Evolutionary conservation across 2,329 filamentous ascomycete species (phyloP).

Genomic region (Alternaria postmessia): DNA sequence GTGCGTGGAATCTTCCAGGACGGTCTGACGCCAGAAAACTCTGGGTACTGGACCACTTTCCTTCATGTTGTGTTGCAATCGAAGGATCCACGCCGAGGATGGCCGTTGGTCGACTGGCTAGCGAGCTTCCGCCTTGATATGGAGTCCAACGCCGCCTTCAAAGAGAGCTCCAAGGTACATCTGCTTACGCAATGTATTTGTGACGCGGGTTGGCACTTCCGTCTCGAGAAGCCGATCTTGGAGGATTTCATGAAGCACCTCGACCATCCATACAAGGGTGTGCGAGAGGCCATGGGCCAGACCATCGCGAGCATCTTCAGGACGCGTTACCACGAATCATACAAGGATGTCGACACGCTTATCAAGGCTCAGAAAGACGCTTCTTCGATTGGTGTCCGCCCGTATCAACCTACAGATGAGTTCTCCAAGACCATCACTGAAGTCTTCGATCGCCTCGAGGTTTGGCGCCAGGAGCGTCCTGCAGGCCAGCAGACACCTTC

Average conservation of each 20-base stretch:
- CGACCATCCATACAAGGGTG: slow-evolving; percentile 97
- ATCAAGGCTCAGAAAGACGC: slow-evolving; percentile 79
- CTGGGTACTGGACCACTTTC: slow-evolving; percentile 93
- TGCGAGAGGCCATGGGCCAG: slow-evolving; percentile 91
- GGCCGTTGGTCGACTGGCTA: slow-evolving; percentile 84
- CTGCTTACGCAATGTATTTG: slow-evolving; percentile 87
- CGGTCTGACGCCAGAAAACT: slow-evolving; percentile 91
- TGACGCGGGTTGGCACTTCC: slow-evolving; percentile 96
- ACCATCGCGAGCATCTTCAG: slow-evolving; percentile 89
- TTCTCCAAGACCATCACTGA: slow-evolving; percentile 75
- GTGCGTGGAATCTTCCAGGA: slow-evolving; percentile 88
- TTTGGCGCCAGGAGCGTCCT: slow-evolving; percentile 83
- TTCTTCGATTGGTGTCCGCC: slow-evolving; percentile 83
- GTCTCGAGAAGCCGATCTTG: slow-evolving; percentile 84
- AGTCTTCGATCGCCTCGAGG: slow-evolving; percentile 81
- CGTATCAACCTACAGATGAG: slow-evolving; percentile 80
- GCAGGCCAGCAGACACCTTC: slow-evolving; percentile 93
- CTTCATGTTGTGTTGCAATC: slow-evolving; percentile 87
- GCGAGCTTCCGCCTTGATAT: slow-evolving; percentile 90
- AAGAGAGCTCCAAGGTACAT: slow-evolving; percentile 96
- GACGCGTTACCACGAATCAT: slow-evolving; percentile 93
- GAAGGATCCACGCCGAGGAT: slow-evolving; percentile 86
- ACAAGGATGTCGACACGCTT: slow-evolving; percentile 77
- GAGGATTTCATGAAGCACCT: slow-evolving; percentile 90
- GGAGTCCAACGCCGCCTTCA: slow-evolving; percentile 95